Base-by-base conservation (phyloP, 306 rosid genomes). In the Lathyrus tuberosus region DNA sequence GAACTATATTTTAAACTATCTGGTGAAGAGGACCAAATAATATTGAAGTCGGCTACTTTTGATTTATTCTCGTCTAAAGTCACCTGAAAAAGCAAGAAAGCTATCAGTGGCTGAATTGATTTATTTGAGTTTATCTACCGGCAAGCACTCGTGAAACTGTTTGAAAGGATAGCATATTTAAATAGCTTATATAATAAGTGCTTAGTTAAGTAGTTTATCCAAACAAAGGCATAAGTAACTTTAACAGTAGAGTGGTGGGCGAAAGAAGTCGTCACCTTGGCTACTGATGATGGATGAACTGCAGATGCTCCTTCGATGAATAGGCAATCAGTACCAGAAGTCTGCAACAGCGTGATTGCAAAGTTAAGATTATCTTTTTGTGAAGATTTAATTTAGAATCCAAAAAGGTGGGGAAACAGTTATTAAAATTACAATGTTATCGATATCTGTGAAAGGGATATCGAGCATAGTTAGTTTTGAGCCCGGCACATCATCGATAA, bases 301-400 rank as follows among this genome's bases (percentile, higher is more conserved):
- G 81, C 89, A 31, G 97, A 91, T 2, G 96, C 97, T 76, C 99
- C 97, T 81, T 87, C 99, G 62, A 94, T 87, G 69, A 84, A 94
- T 10, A 94, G 53, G 76, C 87, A 77, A 66, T 72, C 51, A 65
- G 65, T 76, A 18, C 89, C 89, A 67, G 79, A 84, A 28, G 82
- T 82, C 99, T 94, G 87, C 80, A 77, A 62, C 17, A 69, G 57
- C 37, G 79, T 38, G 70, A 24, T 71, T 61, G 76, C 51, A 76
- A 28, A 63, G n/a, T 52, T 71, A 35, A 47, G 44, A 73, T 26
- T 60, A 42, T 26, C 62, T 40, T 33, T 43, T 11, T 38, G 20
- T 62, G 17, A 65, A 71, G n/a, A 62, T 68, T 37, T 63, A 8
- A 63, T 3, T 59, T 67, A 18, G 20, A 58, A 8, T 5, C 16